phyloP scores from a whole-genome alignment of 2,329 filamentous ascomycete genomes.

The Karstenula rhodostoma region DNA sequence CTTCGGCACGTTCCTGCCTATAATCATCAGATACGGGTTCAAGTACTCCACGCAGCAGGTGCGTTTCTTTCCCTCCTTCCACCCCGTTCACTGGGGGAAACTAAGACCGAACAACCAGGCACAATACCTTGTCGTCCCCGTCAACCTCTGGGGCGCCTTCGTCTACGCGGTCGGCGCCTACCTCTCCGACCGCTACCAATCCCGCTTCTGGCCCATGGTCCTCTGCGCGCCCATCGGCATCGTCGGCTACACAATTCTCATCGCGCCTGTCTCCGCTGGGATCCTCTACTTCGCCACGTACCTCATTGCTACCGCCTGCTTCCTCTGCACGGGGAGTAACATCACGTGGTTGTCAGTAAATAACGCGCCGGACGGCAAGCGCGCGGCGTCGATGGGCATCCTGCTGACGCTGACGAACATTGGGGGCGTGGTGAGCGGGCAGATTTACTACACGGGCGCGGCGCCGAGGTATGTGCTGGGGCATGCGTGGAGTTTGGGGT shows the following conservation, averaged over 20 bases:
- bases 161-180: slow-evolving; percentile 52
- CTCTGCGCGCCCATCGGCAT: slow-evolving; percentile 42
- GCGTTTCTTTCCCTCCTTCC: slow-evolving; percentile 21
- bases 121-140: slow-evolving; percentile 52
- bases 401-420: slow-evolving; percentile 45
- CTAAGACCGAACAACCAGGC: slow-evolving; percentile 16
- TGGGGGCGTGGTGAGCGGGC: slow-evolving; percentile 43
- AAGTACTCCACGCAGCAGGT: slow-evolving; percentile 51
- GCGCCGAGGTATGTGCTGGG: slow-evolving; percentile 40
- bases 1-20: slow-evolving; percentile 54
- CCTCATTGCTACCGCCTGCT: slow-evolving; percentile 44
- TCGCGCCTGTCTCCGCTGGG: slow-evolving; percentile 33
- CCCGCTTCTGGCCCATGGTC: slow-evolving; percentile 49
- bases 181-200: slow-evolving; percentile 49
- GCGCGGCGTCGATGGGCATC: slow-evolving; percentile 44
- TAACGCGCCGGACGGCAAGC: slow-evolving; percentile 43
- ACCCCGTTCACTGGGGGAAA: no score
- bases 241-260: slow-evolving; percentile 41
- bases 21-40: slow-evolving; percentile 53
- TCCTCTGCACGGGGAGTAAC: slow-evolving; percentile 44
- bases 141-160: slow-evolving; percentile 53
- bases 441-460: slow-evolving; percentile 42
- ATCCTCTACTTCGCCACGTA: slow-evolving; percentile 45
- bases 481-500: slow-evolving; percentile 50
- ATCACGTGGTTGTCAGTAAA: slow-evolving; percentile 46